phyloP scores from a whole-genome alignment of 2,329 filamentous ascomycete species.

The Talaromyces funiculosus region DNA sequence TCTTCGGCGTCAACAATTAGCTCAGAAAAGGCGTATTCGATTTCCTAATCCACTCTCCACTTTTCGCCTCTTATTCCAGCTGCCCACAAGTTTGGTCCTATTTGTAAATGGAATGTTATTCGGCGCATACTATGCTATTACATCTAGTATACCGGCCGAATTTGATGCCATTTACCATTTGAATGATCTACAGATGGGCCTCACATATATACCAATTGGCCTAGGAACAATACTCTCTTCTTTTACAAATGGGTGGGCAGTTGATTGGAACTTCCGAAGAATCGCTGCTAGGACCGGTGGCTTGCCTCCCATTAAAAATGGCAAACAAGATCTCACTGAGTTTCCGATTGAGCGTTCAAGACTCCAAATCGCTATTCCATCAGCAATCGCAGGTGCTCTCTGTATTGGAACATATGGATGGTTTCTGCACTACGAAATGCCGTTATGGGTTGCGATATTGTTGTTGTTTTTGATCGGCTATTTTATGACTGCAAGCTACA shows the following conservation, averaged over 20 bases:
- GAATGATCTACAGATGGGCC: not conserved
- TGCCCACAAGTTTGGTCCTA: not conserved
- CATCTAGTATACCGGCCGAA: not conserved
- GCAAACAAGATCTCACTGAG: not conserved
- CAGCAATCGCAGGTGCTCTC: not conserved
- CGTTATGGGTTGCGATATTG: slow-evolving; percentile 21
- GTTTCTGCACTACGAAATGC: not conserved
- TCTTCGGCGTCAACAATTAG: not conserved
- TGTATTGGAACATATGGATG: not conserved
- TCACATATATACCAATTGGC: not conserved
- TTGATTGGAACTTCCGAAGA: not conserved
- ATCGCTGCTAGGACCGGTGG: not conserved
- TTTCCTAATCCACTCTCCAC: not conserved
- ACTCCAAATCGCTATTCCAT: not conserved
- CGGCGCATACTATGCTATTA: not conserved
- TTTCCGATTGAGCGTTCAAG: not conserved
- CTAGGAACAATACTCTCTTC: not conserved
- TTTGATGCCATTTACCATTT: not conserved
- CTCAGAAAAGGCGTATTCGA: not conserved
- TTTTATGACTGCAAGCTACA: slow-evolving; percentile 30
- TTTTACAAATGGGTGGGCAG: not conserved
- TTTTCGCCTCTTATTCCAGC: not conserved
- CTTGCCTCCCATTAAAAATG: not conserved
- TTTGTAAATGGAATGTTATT: not conserved
- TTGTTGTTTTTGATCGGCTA: slow-evolving; percentile 36